Evolutionary conservation across 2,329 filamentous ascomycete genomes (phyloP).

Genomic region (Cercospora janseana): DNA sequence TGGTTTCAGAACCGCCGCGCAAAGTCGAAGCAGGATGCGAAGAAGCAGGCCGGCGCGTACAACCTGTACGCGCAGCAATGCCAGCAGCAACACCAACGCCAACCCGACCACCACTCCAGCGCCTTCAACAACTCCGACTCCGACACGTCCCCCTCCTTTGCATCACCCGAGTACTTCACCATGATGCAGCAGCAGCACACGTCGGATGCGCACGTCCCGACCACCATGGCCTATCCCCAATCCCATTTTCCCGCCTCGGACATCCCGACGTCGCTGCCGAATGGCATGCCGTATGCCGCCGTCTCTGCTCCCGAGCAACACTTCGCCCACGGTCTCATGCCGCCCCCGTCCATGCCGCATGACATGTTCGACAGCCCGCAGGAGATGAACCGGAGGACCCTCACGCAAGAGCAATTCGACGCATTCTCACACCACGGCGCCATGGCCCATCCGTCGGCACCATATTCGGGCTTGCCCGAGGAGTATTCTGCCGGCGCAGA

Average conservation of each 20-base stretch:
- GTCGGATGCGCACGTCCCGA: conserved; percentile 21
- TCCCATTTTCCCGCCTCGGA: conserved; percentile 18
- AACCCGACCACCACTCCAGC: conserved; percentile 11
- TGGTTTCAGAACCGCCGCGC: conserved; percentile 56
- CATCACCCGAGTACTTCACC: conserved; percentile 33
- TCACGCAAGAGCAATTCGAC: conserved; percentile 41
- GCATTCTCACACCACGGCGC: conserved; percentile 32
- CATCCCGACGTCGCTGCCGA: not conserved
- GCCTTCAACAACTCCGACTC: conserved; percentile 34
- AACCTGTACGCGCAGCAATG: conserved; percentile 28
- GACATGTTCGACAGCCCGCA: conserved; percentile 37
- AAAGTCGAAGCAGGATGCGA: conserved; percentile 54
- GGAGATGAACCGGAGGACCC: conserved; percentile 38
- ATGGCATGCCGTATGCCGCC: conserved; percentile 15
- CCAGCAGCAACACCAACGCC: conserved; percentile 18
- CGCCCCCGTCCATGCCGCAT: conserved; percentile 17
- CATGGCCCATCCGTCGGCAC: conserved; percentile 21
- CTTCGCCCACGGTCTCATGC: conserved; percentile 13
- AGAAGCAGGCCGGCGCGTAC: conserved; percentile 43
- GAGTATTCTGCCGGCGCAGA: conserved; percentile 24
- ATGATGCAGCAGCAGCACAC: conserved; percentile 35
- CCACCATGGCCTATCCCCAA: conserved; percentile 11
- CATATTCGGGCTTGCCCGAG: conserved; percentile 21
- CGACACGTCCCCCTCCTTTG: conserved; percentile 35
- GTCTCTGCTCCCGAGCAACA: conserved; percentile 9